These are phyloP conservation scores for Lasiosphaeria ovina DNA, from an alignment of 495 filamentous ascomycete species.

Conservation along the genomic window DNA sequence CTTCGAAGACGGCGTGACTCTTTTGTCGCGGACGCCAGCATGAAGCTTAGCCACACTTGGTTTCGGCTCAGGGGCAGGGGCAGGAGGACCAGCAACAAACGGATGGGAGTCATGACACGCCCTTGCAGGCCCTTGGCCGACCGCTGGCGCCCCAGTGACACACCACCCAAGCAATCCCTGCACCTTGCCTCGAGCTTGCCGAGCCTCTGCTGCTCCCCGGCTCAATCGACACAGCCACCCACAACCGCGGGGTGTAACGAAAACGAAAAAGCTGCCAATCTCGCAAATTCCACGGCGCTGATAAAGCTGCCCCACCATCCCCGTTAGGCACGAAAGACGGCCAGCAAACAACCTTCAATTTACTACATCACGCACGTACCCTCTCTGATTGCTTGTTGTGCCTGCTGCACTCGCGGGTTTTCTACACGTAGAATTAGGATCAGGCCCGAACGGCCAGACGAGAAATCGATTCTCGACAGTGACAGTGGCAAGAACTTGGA, in stretches of 20 bases:
- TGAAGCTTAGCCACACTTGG: background rate
- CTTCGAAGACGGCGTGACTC: background rate
- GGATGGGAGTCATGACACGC: too few species aligned
- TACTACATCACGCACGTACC: too few species aligned
- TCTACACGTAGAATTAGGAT: too few species aligned
- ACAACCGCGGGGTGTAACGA: background rate
- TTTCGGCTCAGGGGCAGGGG: too few species aligned
- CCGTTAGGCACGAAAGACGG: constrained; percentile 5
- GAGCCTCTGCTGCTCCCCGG: background rate
- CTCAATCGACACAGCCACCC: background rate
- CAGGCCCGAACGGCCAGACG: too few species aligned
- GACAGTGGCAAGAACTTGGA: background rate
- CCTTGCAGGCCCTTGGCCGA: too few species aligned
- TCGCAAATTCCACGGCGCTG: constrained; percentile 21
- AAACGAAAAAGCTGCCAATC: constrained; percentile 7
- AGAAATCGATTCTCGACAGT: background rate
- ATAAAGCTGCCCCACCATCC: constrained; percentile 23
- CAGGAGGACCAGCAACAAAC: too few species aligned
- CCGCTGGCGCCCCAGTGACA: too few species aligned
- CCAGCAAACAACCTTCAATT: too few species aligned
- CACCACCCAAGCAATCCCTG: too few species aligned
- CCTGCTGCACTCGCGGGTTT: too few species aligned
- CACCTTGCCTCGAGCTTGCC: background rate
- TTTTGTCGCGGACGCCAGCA: background rate
- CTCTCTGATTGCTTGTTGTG: too few species aligned